A percentile compares a stretch with the other conserved stretches of the same genome.
Conservation (phyloP, 805 yeast species). For the Candida schatavii region DNA sequence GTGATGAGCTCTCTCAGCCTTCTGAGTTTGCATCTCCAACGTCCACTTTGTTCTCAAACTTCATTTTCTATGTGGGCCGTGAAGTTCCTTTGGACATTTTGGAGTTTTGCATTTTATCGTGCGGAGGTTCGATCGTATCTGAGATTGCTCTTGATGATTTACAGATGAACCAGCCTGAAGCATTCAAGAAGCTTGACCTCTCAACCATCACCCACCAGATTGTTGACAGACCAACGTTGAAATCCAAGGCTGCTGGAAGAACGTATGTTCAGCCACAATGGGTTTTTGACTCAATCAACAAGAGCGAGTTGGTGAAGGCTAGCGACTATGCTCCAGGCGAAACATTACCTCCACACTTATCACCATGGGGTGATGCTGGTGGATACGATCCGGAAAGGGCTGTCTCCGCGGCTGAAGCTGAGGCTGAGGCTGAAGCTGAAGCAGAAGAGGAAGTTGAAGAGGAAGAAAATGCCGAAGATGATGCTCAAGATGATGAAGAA, state of each 20-base stretch:
- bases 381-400: conserved; percentile 79
- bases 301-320: conserved; percentile 69
- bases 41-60: conserved; percentile 66
- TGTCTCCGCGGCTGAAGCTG: conserved; percentile 38
- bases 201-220: conserved; percentile 86
- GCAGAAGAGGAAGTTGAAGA: conserved; percentile 51
- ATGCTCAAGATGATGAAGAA: conserved; percentile 37
- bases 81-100: conserved; percentile 92
- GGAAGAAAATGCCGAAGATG: conserved; percentile 35
- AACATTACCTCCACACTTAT: conserved; percentile 90
- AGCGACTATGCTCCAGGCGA: conserved; percentile 91
- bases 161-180: conserved; percentile 44
- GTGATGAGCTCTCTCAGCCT: conserved; percentile 74
- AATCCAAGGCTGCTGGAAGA: conserved; percentile 80
- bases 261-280: conserved; percentile 97
- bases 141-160: conserved; percentile 86
- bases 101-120: conserved; percentile 81
- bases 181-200: conserved; percentile 52
- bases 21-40: conserved; percentile 49
- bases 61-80: conserved; percentile 86
- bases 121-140: conserved; percentile 82
- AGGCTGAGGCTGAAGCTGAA: conserved; percentile 42
- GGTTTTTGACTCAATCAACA: conserved; percentile 90
- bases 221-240: conserved; percentile 83
- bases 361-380: conserved; percentile 98